A percentile compares a stretch with the other conserved stretches of the same genome.
These are phyloP conservation scores for Fusarium udum DNA, from an alignment of 2,329 filamentous ascomycete species.

Conservation along the genomic window DNA sequence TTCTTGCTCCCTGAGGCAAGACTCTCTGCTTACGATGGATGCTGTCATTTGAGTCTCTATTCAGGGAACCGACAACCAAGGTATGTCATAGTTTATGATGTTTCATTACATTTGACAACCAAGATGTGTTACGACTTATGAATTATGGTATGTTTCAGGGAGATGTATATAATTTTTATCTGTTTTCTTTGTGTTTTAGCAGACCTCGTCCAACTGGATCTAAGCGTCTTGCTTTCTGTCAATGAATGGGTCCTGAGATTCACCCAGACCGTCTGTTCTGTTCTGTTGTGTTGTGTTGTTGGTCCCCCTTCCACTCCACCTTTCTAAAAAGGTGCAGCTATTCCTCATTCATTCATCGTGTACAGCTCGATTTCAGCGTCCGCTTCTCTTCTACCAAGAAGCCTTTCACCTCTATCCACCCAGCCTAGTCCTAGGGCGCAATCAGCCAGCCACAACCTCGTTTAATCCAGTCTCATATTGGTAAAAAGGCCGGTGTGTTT, in stretches of 20 bases:
- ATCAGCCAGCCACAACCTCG: slow-evolving; percentile 28
- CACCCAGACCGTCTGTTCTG: not conserved
- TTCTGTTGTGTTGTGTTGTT: not conserved
- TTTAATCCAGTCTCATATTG: slow-evolving; percentile 7
- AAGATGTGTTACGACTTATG: not conserved
- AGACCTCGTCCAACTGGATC: slow-evolving; percentile 15
- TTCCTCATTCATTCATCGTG: slow-evolving; percentile 27
- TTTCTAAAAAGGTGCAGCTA: slow-evolving; percentile 24
- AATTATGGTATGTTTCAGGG: not conserved
- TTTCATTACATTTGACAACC: not conserved
- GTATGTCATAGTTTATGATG: not conserved
- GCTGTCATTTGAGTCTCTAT: not conserved
- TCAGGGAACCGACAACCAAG: not conserved
- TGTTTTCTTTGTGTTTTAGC: slow-evolving; percentile 7
- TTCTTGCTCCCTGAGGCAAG: not conserved
- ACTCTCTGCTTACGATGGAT: slow-evolving; percentile 7
- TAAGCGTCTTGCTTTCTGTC: slow-evolving; percentile 15
- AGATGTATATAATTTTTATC: slow-evolving; percentile 1
- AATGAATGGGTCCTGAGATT: slow-evolving; percentile 4
- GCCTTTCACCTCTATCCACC: slow-evolving; percentile 18
- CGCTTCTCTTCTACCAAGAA: slow-evolving; percentile 22
- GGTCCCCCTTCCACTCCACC: slow-evolving; percentile 16
- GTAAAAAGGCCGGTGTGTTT: slow-evolving; percentile 2
- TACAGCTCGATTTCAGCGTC: slow-evolving; percentile 18
- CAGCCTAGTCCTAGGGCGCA: slow-evolving; percentile 25